These are phyloP conservation scores for Tubosaeta sp. DNA, from an alignment of 768 basidiomycete species.

Conservation along the genomic window DNA sequence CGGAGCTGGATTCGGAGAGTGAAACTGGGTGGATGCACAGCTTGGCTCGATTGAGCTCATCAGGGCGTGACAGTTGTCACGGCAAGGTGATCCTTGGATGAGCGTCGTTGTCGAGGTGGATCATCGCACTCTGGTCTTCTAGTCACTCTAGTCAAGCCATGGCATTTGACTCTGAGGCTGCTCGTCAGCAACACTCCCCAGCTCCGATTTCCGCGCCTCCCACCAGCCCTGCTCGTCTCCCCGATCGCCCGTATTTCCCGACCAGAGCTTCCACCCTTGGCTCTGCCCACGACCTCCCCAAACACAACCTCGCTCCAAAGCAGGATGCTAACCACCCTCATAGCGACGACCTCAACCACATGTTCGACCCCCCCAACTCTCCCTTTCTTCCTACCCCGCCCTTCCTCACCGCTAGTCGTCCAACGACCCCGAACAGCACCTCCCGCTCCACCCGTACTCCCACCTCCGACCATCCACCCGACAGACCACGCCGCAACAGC, in stretches of 20 bases:
- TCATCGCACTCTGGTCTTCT: slow-evolving; percentile 9
- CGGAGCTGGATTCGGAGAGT: slow-evolving; percentile 7
- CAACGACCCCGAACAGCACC: slow-evolving; percentile 50
- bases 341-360: slow-evolving; percentile 69
- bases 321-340: slow-evolving; percentile 47
- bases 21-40: background rate
- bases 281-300: slow-evolving; percentile 49
- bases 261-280: slow-evolving; percentile 63
- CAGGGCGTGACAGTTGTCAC: slow-evolving; percentile 24
- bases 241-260: slow-evolving; percentile 53
- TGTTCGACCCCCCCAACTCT: slow-evolving; percentile 11
- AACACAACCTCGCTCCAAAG: slow-evolving; percentile 37
- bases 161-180: slow-evolving; percentile 29
- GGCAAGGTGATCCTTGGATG: background rate
- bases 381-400: slow-evolving; percentile 40
- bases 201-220: slow-evolving; percentile 36
- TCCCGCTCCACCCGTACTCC: slow-evolving; percentile 46
- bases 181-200: slow-evolving; percentile 23
- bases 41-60: slow-evolving; percentile 10
- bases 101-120: slow-evolving; percentile 12
- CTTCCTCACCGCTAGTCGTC: slow-evolving; percentile 52
- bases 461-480: slow-evolving; percentile 51
- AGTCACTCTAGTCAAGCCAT: slow-evolving; percentile 10
- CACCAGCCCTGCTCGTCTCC: slow-evolving; percentile 33
- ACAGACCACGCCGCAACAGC: slow-evolving; percentile 44